phyloP scores from a whole-genome alignment of 768 basidiomycete species.

The Lactarius indigo region DNA sequence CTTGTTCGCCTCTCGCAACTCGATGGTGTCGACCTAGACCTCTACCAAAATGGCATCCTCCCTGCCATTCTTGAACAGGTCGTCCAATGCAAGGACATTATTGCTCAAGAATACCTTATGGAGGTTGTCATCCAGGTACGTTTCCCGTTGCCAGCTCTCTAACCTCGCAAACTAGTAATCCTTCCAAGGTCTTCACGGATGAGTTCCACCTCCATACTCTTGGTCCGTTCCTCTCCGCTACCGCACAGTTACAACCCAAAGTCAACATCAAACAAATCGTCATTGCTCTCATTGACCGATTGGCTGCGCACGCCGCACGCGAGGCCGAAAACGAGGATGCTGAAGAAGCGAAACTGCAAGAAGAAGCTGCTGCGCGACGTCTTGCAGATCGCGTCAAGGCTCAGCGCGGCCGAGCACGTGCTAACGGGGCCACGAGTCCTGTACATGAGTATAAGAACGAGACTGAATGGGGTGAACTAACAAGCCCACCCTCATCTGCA shows the following conservation, averaged over 20 bases:
- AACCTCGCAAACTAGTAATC: not conserved
- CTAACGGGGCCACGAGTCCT: constrained; percentile 34
- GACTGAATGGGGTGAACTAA: constrained; percentile 27
- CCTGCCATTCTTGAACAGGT: constrained; percentile 95
- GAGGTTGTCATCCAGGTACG: constrained; percentile 97
- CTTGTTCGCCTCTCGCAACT: constrained; percentile 93
- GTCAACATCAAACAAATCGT: constrained; percentile 99
- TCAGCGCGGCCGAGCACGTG: constrained; percentile 63
- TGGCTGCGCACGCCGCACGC: constrained; percentile 93
- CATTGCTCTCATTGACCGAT: constrained; percentile 92
- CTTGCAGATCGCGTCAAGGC: constrained; percentile 82
- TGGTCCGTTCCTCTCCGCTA: constrained; percentile 94
- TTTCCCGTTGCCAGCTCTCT: not conserved
- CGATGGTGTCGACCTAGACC: constrained; percentile 92
- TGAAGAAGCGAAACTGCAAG: constrained; percentile 88
- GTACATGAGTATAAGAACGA: constrained; percentile 25
- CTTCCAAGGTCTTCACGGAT: constrained; percentile 88
- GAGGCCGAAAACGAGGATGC: constrained; percentile 97
- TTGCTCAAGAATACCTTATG: constrained; percentile 99
- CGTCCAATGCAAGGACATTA: constrained; percentile 97
- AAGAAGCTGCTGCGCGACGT: constrained; percentile 87
- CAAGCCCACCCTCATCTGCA: constrained; percentile 28
- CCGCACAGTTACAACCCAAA: constrained; percentile 93
- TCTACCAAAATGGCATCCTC: constrained; percentile 83
- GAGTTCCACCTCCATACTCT: constrained; percentile 96